phyloP scores from a whole-genome alignment of 495 filamentous ascomycete species.

The Lindgomyces ingoldianus region DNA sequence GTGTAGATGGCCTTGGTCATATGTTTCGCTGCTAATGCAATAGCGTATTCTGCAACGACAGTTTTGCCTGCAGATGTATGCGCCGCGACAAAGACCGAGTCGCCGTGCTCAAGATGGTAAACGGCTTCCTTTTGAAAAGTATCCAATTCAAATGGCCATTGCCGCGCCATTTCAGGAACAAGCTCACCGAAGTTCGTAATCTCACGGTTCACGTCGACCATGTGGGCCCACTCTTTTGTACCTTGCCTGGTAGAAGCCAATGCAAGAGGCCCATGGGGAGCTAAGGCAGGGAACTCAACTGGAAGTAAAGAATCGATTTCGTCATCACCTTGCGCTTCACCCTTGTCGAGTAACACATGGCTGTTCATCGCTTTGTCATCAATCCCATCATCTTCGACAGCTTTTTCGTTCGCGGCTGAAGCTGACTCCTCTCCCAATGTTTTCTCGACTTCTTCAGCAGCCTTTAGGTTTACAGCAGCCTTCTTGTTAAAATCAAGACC shows the following conservation, averaged over 20 bases:
- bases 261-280: constrained; percentile 77
- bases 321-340: constrained; percentile 60
- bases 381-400: constrained; percentile 48
- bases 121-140: constrained; percentile 98
- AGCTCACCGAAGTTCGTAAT: constrained; percentile 89
- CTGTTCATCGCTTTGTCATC: constrained; percentile 39
- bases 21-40: constrained; percentile 90
- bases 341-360: constrained; percentile 34
- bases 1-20: constrained; percentile 99
- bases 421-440: constrained; percentile 69
- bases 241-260: constrained; percentile 68
- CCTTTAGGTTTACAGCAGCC: constrained; percentile 56
- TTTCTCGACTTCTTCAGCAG: constrained; percentile 71
- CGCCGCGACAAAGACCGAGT: constrained; percentile 98
- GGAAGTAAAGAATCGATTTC: constrained; percentile 91
- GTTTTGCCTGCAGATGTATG: constrained; percentile 98
- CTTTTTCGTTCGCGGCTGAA: constrained; percentile 46
- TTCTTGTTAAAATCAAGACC: constrained; percentile 74
- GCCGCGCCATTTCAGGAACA: constrained; percentile 91
- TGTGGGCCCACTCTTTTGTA: constrained; percentile 92
- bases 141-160: constrained; percentile 96
- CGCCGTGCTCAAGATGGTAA: constrained; percentile 93
- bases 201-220: constrained; percentile 90
- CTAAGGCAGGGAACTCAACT: constrained; percentile 87
- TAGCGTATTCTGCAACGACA: constrained; percentile 96